A percentile compares a stretch with the other conserved stretches of the same genome.
Evolutionary conservation across 345 rosid genomes (phyloP).

Genomic region (Chamaenerion angustifolium): DNA sequence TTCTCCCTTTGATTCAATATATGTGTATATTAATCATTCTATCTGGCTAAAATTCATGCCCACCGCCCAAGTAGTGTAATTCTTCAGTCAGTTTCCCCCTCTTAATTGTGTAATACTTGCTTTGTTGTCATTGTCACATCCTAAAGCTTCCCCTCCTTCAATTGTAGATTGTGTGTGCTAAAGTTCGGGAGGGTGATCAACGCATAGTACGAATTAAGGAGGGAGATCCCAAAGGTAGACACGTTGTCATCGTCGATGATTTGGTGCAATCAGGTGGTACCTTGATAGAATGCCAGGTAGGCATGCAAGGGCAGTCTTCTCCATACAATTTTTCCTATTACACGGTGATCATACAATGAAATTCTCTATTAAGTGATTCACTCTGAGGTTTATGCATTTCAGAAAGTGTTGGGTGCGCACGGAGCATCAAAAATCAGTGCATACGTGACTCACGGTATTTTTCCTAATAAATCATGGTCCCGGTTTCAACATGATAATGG

Average conservation of each 20-base stretch:
- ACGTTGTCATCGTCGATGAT: constrained; percentile 91
- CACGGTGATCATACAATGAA: too few species aligned
- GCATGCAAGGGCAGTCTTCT: too few species aligned
- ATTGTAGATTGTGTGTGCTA: constrained; percentile 78
- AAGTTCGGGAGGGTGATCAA: constrained; percentile 81
- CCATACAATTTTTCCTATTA: too few species aligned
- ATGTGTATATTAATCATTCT: too few species aligned
- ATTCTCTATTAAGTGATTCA: too few species aligned
- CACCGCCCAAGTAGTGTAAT: too few species aligned
- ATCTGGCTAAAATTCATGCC: too few species aligned
- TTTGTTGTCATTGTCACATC: constrained; percentile 1
- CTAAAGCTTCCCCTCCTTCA: constrained; percentile 2
- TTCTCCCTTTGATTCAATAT: too few species aligned
- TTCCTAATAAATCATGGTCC: constrained; percentile 81
- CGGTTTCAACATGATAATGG: constrained; percentile 61
- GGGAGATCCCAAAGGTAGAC: constrained; percentile 76
- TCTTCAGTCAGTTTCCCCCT: neutral
- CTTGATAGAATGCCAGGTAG: constrained; percentile 90
- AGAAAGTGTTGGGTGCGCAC: constrained; percentile 85
- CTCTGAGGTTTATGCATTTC: too few species aligned
- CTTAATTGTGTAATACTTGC: neutral
- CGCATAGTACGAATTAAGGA: constrained; percentile 86
- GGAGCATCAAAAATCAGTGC: constrained; percentile 92
- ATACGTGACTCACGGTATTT: constrained; percentile 88
- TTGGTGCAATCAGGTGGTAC: constrained; percentile 98